Conservation (phyloP, 495 filamentous ascomycete species). For the Neurospora sp. region DNA sequence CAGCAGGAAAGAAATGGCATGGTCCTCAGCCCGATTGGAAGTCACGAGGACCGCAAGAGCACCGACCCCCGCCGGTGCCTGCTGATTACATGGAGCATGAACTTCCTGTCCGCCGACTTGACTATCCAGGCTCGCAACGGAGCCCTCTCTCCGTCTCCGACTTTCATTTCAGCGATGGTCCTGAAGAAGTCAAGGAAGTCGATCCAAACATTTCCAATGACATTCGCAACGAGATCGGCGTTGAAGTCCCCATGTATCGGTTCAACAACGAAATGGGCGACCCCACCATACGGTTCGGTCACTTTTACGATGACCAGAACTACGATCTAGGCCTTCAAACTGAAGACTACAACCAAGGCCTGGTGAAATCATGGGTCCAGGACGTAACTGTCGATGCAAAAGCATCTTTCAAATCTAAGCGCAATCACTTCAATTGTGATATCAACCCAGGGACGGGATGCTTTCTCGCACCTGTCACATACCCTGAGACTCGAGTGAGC, state of each 20-base stretch:
- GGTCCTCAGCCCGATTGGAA: neutral
- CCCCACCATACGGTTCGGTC: slow-evolving; percentile 2
- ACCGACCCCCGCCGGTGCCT: neutral
- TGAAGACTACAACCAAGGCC: neutral
- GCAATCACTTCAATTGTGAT: slow-evolving; percentile 18
- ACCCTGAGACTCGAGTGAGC: slow-evolving; percentile 13
- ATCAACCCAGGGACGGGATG: slow-evolving; percentile 22
- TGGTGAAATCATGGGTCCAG: slow-evolving; percentile 8
- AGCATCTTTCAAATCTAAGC: slow-evolving; percentile 4
- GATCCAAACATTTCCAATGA: neutral
- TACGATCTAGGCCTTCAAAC: slow-evolving; percentile 4
- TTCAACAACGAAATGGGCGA: neutral
- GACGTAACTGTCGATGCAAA: slow-evolving; percentile 1
- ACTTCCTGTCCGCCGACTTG: slow-evolving; percentile 6
- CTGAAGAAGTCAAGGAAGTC: neutral
- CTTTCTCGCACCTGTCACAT: slow-evolving; percentile 16
- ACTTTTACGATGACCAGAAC: neutral
- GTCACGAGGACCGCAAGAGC: neutral
- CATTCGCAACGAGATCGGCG: slow-evolving; percentile 12
- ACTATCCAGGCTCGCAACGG: slow-evolving; percentile 3
- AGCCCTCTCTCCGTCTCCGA: slow-evolving; percentile 3
- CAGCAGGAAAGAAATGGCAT: neutral
- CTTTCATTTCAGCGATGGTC: slow-evolving; percentile 4
- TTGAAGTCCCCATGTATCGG: neutral
- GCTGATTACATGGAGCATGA: neutral